Conservation (phyloP, 2,329 filamentous ascomycete genomes). For the Emydomyces testavorans region DNA sequence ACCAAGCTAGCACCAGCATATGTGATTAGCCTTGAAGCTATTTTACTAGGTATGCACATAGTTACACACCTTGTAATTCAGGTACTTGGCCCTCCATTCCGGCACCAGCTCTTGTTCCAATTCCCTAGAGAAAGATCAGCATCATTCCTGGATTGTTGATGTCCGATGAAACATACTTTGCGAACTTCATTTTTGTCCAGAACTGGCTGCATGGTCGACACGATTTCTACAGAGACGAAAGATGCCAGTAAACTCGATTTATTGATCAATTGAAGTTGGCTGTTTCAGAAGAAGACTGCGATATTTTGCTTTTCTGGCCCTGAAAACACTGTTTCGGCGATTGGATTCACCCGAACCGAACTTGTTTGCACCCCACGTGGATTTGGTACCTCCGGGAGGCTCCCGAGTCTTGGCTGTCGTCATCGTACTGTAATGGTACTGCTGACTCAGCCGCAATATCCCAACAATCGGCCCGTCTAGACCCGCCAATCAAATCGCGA, state of each 20-base stretch:
- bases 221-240: background rate
- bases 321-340: background rate
- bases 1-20: slow-evolving; percentile 42
- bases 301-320: no score
- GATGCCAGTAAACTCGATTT: background rate
- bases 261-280: no score
- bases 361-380: slow-evolving; percentile 7
- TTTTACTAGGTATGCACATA: no score
- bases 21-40: background rate
- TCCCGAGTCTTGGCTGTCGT: slow-evolving; percentile 8
- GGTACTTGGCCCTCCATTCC: slow-evolving; percentile 89
- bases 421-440: no score
- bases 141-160: slow-evolving; percentile 16
- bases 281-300: no score
- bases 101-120: slow-evolving; percentile 79
- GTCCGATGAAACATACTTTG: slow-evolving; percentile 39
- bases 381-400: background rate
- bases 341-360: no score
- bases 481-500: background rate
- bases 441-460: background rate
- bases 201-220: slow-evolving; percentile 9
- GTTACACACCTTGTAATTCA: slow-evolving; percentile 68
- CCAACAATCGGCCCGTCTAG: background rate
- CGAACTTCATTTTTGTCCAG: slow-evolving; percentile 45
- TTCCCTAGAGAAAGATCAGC: slow-evolving; percentile 42